Conservation (phyloP, 495 filamentous ascomycete species). For the Copromyces sp. region DNA sequence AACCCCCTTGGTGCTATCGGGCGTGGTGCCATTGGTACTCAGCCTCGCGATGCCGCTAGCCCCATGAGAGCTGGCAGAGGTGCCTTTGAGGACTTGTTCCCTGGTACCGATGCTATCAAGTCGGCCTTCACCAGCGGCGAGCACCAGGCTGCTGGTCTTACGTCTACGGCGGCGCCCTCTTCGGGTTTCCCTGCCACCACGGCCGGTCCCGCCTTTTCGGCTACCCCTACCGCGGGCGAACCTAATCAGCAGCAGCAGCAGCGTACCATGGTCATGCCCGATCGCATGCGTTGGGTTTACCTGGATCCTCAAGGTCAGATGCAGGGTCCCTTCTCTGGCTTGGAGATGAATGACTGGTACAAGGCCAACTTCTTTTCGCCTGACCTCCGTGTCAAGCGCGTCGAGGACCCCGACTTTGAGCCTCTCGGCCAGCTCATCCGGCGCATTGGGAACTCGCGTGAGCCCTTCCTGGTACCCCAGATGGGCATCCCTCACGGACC, state of each 20-base stretch:
- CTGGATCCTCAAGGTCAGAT: constrained; percentile 84
- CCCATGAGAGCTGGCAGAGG: constrained; percentile 48
- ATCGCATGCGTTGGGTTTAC: constrained; percentile 97
- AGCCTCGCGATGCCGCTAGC: constrained; percentile 49
- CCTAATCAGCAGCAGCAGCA: constrained; percentile 55
- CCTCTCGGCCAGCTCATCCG: constrained; percentile 91
- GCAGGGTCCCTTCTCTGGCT: constrained; percentile 88
- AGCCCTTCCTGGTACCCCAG: constrained; percentile 94
- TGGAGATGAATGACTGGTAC: constrained; percentile 99
- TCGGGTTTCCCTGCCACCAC: constrained; percentile 23
- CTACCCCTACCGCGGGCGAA: constrained; percentile 31
- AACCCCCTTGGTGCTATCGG: constrained; percentile 46
- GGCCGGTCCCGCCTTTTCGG: constrained; percentile 27
- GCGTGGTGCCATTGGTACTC: constrained; percentile 38
- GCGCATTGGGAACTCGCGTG: constrained; percentile 91
- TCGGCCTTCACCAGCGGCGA: constrained; percentile 27
- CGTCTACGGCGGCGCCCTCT: constrained; percentile 24
- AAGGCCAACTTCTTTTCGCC: constrained; percentile 96
- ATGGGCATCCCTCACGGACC: constrained; percentile 86
- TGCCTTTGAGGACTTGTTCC: constrained; percentile 46
- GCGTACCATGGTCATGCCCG: constrained; percentile 98
- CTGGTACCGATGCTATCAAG: constrained; percentile 25
- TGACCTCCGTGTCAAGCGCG: constrained; percentile 85
- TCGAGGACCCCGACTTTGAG: constrained; percentile 89
- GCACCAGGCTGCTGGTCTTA: constrained; percentile 18